Base-by-base conservation (phyloP, 306 rosid genomes). In the Casuarina glauca region DNA sequence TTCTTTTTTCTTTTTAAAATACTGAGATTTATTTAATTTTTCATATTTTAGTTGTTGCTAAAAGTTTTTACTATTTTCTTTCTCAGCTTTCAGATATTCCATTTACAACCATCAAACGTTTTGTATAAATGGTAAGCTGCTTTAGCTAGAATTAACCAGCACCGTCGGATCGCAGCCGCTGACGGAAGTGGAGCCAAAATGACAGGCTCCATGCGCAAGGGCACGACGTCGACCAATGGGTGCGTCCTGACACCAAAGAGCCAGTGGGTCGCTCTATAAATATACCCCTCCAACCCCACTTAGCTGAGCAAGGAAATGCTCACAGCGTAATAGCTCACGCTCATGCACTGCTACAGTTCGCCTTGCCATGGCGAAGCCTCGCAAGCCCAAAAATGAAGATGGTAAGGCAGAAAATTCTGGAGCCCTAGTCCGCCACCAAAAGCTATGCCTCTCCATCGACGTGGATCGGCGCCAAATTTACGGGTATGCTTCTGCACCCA, bases 381-480 rank as follows among this genome's bases (percentile, higher is more conserved):
- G 97, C 82, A 95, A 89, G 87, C 87, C 96, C 7, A 95, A 89
- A 89, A 89, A 80, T 81, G 97, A 87, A 46, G 97, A 91, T 77
- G 60, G 93, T 2, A 95, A 89, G 83, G 91, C 97, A 13, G 99
- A 93, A 1, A 95, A 87, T 79, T 84, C 93, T 4, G 97, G 86
- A 6, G 89, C 96, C 53, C 82, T 89, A 53, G 96, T 95, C 75
- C 96, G 93, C 74, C 99, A 91, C 73, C 99, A 93, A 79, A 95
- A 95, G 93, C 97, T 95, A 1, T 93, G 97, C 73, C 93, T 93
- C 79, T 95, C 96, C 62, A 77, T 95, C 79, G 97, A 95, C 84
- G 52, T 91, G 81, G 92, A 86, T 4, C 81, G 80, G 41, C 96
- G 87, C 81, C 86, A 78, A 63, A 74, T 93, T 52, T 90, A 89